Evolutionary conservation across 306 rosid species (phyloP).

Genomic region (Malus fusca): DNA sequence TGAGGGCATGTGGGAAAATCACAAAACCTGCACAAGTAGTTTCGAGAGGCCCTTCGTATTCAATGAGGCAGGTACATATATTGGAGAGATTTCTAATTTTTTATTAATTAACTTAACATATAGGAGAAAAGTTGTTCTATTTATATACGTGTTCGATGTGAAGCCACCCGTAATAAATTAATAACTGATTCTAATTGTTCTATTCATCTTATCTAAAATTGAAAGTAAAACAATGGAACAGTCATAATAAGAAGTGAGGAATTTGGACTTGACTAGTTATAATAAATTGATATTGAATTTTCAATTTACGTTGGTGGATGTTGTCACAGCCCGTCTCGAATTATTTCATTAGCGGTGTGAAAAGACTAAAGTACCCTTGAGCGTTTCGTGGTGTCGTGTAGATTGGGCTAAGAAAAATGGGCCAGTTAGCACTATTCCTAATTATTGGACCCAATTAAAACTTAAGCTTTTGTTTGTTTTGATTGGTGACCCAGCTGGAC

Average conservation of each 20-base stretch:
- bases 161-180: neutral
- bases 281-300: too few species aligned
- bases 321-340: too few species aligned
- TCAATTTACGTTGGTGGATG: neutral
- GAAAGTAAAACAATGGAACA: neutral
- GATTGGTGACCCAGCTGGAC: too few species aligned
- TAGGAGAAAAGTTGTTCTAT: neutral
- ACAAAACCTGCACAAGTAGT: neutral
- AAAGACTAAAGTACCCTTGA: too few species aligned
- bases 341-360: too few species aligned
- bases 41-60: constrained; percentile 2
- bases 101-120: neutral
- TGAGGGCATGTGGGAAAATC: constrained; percentile 29
- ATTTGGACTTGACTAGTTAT: too few species aligned
- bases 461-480: too few species aligned
- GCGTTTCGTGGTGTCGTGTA: too few species aligned
- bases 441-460: too few species aligned
- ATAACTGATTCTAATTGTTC: too few species aligned
- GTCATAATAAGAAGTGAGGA: neutral
- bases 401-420: too few species aligned
- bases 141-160: neutral
- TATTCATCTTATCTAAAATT: neutral
- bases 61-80: neutral
- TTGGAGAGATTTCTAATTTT: neutral
- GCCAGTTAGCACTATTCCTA: too few species aligned